Percentiles rank a stretch among this genome's conserved stretches.
Evolutionary conservation across 805 yeast species (phyloP).

Genomic region (Cephaloascus fragrans): DNA sequence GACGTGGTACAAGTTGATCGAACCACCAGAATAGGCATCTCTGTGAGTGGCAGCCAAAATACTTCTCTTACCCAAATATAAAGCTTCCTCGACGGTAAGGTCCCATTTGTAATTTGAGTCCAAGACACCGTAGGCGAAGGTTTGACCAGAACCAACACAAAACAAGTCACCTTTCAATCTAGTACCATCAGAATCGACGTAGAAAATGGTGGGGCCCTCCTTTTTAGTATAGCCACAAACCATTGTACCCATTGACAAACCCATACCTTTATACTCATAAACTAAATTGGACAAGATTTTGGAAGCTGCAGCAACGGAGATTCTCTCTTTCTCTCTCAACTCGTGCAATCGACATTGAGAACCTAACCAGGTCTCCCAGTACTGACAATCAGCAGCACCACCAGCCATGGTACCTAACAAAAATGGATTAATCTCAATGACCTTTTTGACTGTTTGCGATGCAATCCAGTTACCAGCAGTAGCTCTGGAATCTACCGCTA

Average conservation of each 20-base stretch:
- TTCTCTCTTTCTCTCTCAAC: constrained; percentile 87
- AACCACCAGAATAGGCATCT: constrained; percentile 97
- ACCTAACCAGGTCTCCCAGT: constrained; percentile 99
- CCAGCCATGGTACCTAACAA: constrained; percentile 98
- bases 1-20: constrained; percentile 86
- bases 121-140: constrained; percentile 96
- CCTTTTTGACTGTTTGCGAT: constrained; percentile 95
- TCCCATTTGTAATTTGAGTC: constrained; percentile 93
- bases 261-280: constrained; percentile 93
- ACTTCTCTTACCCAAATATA: constrained; percentile 88
- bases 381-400: constrained; percentile 99
- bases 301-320: constrained; percentile 93
- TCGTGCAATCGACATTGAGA: constrained; percentile 93
- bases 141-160: constrained; percentile 98
- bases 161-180: constrained; percentile 90
- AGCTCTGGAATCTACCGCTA: constrained; percentile 97
- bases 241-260: constrained; percentile 99
- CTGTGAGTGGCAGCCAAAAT: constrained; percentile 97
- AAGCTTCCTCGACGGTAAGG: constrained; percentile 83
- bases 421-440: constrained; percentile 91
- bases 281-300: constrained; percentile 87
- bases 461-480: constrained; percentile 98
- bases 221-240: constrained; percentile 92
- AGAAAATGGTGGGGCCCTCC: constrained; percentile 92
- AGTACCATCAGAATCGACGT: constrained; percentile 96